Evolutionary conservation across 2,329 filamentous ascomycete genomes (phyloP).

Genomic region (Sporothrix pallida): DNA sequence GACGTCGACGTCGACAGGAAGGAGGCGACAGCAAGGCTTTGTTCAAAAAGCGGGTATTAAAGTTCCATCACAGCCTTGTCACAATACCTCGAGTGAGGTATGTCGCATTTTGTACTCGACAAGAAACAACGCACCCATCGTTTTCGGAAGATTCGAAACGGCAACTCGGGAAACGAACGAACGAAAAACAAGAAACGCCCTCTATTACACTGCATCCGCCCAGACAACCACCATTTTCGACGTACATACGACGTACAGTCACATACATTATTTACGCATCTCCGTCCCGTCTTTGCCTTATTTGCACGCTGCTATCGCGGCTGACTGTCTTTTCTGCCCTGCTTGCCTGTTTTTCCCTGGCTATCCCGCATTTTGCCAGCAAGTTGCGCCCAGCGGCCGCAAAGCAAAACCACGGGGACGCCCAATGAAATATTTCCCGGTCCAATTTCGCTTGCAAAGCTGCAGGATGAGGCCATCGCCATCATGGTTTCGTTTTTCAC

Average conservation of each 20-base stretch:
- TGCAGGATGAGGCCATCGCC: conserved; percentile 19
- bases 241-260: not conserved
- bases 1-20: not conserved
- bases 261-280: not conserved
- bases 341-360: not conserved
- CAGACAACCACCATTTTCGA: conserved; percentile 5
- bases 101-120: not conserved
- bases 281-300: conserved; percentile 19
- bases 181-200: not conserved
- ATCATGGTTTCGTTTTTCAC: not conserved
- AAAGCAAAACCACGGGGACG: not conserved
- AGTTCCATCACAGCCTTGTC: conserved; percentile 8
- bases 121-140: not conserved
- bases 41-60: not conserved
- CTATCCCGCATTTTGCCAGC: conserved; percentile 24
- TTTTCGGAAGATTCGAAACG: not conserved
- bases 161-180: conserved; percentile 6
- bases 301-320: conserved; percentile 12
- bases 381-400: conserved; percentile 8
- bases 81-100: not conserved
- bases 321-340: not conserved
- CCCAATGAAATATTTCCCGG: conserved; percentile 21
- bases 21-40: not conserved
- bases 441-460: conserved; percentile 24
- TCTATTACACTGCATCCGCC: not conserved